Percentiles rank a stretch among this genome's conserved stretches.
Evolutionary conservation across 2,329 filamentous ascomycete genomes (phyloP).

Genomic region (Aspergillus vadensis): DNA sequence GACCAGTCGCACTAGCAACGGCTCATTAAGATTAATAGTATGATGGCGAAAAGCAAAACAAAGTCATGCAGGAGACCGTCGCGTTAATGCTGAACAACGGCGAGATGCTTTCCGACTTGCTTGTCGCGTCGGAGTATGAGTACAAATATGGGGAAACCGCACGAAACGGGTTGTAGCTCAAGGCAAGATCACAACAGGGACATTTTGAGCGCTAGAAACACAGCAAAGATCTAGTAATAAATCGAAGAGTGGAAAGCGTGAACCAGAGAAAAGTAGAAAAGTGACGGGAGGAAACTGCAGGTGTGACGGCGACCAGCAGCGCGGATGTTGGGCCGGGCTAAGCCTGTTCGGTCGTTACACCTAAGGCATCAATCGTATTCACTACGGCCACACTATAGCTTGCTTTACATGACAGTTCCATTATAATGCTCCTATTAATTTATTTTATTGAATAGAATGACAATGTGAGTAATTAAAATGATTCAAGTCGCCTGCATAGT

Average conservation of each 20-base stretch:
- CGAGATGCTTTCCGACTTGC: not conserved
- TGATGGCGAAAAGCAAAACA: not conserved
- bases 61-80: not conserved
- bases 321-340: slow-evolving; percentile 6
- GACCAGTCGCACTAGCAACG: not conserved
- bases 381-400: not conserved
- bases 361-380: slow-evolving; percentile 7
- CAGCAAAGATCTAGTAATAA: not conserved
- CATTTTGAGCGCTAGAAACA: not conserved
- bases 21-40: slow-evolving; percentile 3
- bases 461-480: not conserved
- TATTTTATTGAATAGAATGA: not conserved
- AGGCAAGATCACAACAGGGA: not conserved
- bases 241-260: not conserved
- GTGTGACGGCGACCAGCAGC: not conserved
- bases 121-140: not conserved
- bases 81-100: not conserved
- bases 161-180: not conserved
- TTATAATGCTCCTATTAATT: not conserved
- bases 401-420: too few relatives aligned
- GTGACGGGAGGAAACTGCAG: slow-evolving; percentile 3
- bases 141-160: not conserved
- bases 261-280: slow-evolving; percentile 5
- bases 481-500: not conserved
- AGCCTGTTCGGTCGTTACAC: slow-evolving; percentile 11